A percentile compares a stretch with the other conserved stretches of the same genome.
Evolutionary conservation across 2,329 filamentous ascomycete species (phyloP).

Genomic region (Plectosphaerella plurivora): DNA sequence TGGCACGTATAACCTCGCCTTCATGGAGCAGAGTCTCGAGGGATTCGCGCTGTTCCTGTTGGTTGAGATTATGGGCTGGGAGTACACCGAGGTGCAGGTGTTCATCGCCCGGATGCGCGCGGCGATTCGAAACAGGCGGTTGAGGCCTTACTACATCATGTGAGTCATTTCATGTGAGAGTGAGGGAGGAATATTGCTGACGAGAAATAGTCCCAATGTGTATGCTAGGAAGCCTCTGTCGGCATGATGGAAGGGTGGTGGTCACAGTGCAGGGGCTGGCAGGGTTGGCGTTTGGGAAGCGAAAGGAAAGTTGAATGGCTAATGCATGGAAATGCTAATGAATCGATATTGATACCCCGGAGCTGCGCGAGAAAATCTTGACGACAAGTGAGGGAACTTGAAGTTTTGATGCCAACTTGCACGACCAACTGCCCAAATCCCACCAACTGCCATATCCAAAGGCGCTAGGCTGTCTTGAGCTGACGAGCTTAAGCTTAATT

Average conservation of each 20-base stretch:
- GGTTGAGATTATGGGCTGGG: conserved; percentile 20
- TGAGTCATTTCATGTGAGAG: conserved; percentile 8
- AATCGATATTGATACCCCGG: too few relatives aligned
- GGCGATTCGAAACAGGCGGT: conserved; percentile 13
- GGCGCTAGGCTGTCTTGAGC: too few relatives aligned
- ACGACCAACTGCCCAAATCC: too few relatives aligned
- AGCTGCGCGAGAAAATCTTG: too few relatives aligned
- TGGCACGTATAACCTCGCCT: conserved; percentile 13
- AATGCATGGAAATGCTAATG: too few relatives aligned
- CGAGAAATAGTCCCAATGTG: background rate
- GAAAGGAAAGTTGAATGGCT: too few relatives aligned
- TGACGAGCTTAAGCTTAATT: too few relatives aligned
- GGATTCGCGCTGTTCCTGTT: conserved; percentile 20
- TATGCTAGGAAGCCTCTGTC: background rate
- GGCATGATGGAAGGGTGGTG: background rate
- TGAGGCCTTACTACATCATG: conserved; percentile 17
- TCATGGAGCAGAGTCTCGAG: conserved; percentile 16
- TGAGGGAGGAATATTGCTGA: background rate
- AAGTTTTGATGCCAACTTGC: too few relatives aligned
- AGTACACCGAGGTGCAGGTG: conserved; percentile 16
- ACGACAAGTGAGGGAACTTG: too few relatives aligned
- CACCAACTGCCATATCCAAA: too few relatives aligned
- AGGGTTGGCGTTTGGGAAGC: too few relatives aligned
- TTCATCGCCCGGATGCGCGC: conserved; percentile 19
- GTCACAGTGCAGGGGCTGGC: too few relatives aligned